These are phyloP conservation scores for Yarrowia porcina DNA, from an alignment of 805 yeast genomes.

Conservation along the genomic window DNA sequence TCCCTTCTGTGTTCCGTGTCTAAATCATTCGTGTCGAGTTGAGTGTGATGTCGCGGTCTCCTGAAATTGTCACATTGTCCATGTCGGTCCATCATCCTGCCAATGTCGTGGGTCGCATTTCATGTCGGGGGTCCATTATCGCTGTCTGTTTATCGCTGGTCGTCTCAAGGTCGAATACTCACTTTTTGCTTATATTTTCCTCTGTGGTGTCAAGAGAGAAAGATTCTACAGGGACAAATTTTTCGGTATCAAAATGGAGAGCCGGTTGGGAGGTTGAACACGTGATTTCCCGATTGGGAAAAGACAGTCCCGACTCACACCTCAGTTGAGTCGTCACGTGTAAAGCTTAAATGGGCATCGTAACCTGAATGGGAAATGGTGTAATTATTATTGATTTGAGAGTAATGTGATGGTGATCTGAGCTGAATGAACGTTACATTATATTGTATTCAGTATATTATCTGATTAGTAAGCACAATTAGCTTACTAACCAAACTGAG, in stretches of 20 bases:
- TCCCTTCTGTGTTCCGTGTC: too few relatives aligned
- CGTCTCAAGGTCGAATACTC: constrained; percentile 17
- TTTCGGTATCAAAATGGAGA: constrained; percentile 23
- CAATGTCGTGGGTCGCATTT: neutral
- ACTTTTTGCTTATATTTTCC: constrained; percentile 25
- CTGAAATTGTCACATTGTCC: too few relatives aligned
- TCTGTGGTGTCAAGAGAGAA: constrained; percentile 26
- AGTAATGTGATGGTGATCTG: too few relatives aligned
- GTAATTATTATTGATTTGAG: too few relatives aligned
- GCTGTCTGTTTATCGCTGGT: neutral
- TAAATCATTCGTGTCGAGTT: neutral
- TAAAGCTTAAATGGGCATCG: neutral
- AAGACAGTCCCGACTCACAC: constrained; percentile 16
- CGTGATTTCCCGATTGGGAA: constrained; percentile 24
- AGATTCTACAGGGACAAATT: constrained; percentile 20
- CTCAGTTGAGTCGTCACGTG: constrained; percentile 16
- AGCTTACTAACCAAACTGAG: too few relatives aligned
- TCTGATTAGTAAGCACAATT: too few relatives aligned
- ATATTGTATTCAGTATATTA: too few relatives aligned
- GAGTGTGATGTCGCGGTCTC: too few relatives aligned
- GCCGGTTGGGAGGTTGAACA: constrained; percentile 13
- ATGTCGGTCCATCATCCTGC: too few relatives aligned
- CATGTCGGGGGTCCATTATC: neutral
- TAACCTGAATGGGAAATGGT: too few relatives aligned
- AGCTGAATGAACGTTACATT: too few relatives aligned